A percentile compares a stretch with the other conserved stretches of the same genome.
These are phyloP conservation scores for Globisporangium alternatum DNA, from an alignment of 352 stramenopile species.

Conservation along the genomic window DNA sequence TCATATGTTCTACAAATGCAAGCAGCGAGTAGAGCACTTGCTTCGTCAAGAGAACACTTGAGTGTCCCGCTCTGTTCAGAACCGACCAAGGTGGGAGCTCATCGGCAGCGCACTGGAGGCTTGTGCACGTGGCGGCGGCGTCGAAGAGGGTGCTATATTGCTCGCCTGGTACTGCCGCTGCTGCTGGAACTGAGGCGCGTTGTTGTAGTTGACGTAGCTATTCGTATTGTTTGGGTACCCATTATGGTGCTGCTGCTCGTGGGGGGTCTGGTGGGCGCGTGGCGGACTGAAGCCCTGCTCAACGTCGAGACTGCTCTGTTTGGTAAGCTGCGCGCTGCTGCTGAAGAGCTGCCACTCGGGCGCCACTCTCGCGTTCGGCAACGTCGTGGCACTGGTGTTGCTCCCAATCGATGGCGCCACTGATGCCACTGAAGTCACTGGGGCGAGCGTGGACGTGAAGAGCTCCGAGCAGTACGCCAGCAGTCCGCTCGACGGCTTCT, in stretches of 20 bases:
- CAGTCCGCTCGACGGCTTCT: slow-evolving; percentile 26
- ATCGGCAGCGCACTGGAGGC: neutral
- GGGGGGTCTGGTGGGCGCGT: neutral
- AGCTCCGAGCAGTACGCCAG: slow-evolving; percentile 48
- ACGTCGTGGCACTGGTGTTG: slow-evolving; percentile 4
- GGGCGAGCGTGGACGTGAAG: slow-evolving; percentile 25
- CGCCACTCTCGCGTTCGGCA: slow-evolving; percentile 29
- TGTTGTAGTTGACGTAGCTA: neutral
- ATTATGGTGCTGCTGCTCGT: neutral
- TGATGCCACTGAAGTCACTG: slow-evolving; percentile 5
- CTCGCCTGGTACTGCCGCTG: neutral
- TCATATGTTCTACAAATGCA: neutral
- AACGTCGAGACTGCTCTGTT: slow-evolving; percentile 10
- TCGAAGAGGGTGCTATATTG: neutral
- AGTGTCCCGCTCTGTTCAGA: neutral
- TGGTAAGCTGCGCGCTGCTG: neutral
- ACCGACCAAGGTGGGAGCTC: neutral
- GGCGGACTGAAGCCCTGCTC: slow-evolving; percentile 13
- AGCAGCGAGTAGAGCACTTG: neutral
- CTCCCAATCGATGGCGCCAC: neutral
- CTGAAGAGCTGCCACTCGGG: slow-evolving; percentile 29
- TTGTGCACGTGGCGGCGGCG: neutral
- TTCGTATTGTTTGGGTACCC: neutral
- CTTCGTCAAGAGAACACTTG: neutral
- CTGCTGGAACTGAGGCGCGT: neutral